Conservation (phyloP, 768 basidiomycete genomes). For the Steccherinum ochraceum region DNA sequence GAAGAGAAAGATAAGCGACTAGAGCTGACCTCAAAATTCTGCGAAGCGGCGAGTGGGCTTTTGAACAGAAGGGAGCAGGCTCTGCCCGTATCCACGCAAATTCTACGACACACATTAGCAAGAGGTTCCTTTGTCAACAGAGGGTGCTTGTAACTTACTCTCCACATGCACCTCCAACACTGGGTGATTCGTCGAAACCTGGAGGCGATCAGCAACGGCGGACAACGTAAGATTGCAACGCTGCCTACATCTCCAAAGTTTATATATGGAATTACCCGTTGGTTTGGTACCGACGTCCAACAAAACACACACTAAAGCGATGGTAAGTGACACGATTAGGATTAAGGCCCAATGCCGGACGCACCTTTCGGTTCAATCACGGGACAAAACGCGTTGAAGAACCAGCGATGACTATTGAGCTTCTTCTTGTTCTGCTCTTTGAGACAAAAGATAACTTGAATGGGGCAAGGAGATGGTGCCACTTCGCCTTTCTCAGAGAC, state of each 20-base stretch:
- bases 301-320: constrained; percentile 68
- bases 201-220: not conserved
- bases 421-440: constrained; percentile 98
- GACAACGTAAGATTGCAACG: constrained; percentile 6
- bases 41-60: constrained; percentile 83
- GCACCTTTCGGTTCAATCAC: constrained; percentile 77
- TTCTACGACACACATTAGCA: no score
- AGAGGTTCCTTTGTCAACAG: no score
- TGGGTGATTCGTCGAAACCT: constrained; percentile 73
- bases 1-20: no score
- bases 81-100: constrained; percentile 76
- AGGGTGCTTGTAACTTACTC: constrained; percentile 42
- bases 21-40: constrained; percentile 76
- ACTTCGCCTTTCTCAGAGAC: constrained; percentile 80
- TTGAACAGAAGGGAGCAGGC: constrained; percentile 64
- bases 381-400: constrained; percentile 94
- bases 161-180: constrained; percentile 94
- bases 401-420: constrained; percentile 93
- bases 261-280: constrained; percentile 90
- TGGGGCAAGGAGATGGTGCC: constrained; percentile 64
- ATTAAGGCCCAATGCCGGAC: constrained; percentile 8
- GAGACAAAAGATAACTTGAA: constrained; percentile 85
- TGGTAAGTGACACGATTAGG: not conserved
- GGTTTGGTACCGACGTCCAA: constrained; percentile 97
- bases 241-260: constrained; percentile 92